Conservation (phyloP, 2,329 filamentous ascomycete species). For the Nectriaceae sp. region DNA sequence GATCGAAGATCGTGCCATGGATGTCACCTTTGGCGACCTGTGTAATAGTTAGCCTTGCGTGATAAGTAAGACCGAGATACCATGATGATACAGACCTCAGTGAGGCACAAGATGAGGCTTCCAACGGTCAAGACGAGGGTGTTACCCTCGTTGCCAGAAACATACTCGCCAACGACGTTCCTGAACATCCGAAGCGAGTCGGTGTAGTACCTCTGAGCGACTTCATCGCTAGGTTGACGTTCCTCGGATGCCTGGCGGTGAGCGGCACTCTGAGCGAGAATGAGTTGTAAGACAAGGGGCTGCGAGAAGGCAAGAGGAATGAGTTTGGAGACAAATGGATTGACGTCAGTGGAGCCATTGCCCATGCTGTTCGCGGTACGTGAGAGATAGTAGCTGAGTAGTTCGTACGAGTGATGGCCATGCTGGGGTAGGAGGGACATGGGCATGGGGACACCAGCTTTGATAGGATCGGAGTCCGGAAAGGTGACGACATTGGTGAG, state of each 20-base stretch:
- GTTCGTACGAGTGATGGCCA: slow-evolving; percentile 41
- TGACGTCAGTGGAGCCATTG: slow-evolving; percentile 47
- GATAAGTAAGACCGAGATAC: not conserved
- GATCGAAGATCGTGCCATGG: slow-evolving; percentile 47
- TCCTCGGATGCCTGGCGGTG: slow-evolving; percentile 38
- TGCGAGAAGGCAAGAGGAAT: slow-evolving; percentile 48
- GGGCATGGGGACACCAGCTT: slow-evolving; percentile 24
- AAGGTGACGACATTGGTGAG: slow-evolving; percentile 14
- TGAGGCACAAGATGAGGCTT: slow-evolving; percentile 48
- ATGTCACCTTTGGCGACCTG: slow-evolving; percentile 45
- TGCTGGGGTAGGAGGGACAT: slow-evolving; percentile 33
- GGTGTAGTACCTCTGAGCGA: slow-evolving; percentile 39
- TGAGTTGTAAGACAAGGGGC: slow-evolving; percentile 46
- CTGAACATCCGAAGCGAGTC: slow-evolving; percentile 39
- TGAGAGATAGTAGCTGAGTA: slow-evolving; percentile 47
- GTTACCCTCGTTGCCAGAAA: slow-evolving; percentile 35
- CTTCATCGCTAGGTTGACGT: slow-evolving; percentile 26
- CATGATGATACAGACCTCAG: slow-evolving; percentile 38
- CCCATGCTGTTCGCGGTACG: slow-evolving; percentile 49
- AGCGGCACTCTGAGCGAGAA: slow-evolving; percentile 46
- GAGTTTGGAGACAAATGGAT: slow-evolving; percentile 48
- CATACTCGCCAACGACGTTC: slow-evolving; percentile 35
- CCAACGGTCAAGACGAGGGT: slow-evolving; percentile 44
- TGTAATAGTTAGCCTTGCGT: slow-evolving; percentile 8
- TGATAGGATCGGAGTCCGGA: slow-evolving; percentile 7